Evolutionary conservation across 352 stramenopile species (phyloP).

Genomic region (Aphanomyces astaci): DNA sequence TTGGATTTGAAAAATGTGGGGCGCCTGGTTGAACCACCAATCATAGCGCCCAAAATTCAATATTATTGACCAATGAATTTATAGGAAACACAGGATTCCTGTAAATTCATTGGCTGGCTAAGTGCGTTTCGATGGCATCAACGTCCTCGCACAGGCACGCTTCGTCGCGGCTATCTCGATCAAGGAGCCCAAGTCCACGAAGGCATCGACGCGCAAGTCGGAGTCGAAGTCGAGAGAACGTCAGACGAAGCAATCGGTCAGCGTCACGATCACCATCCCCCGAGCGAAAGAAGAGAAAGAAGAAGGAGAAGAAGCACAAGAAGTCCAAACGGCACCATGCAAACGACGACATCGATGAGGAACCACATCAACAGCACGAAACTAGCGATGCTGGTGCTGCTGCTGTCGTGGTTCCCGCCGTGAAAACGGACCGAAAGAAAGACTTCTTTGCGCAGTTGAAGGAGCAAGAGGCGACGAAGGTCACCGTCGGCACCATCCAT

Average conservation of each 20-base stretch:
- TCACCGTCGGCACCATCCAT: conserved; percentile 6
- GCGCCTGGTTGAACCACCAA: background rate
- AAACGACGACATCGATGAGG: background rate
- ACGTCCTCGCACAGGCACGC: background rate
- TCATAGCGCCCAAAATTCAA: background rate
- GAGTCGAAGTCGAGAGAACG: conserved; percentile 6
- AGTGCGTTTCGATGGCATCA: background rate
- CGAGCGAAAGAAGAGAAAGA: conserved; percentile 6
- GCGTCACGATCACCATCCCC: background rate
- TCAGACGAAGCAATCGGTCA: background rate
- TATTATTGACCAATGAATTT: background rate
- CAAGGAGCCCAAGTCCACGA: background rate
- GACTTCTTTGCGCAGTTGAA: conserved; percentile 21
- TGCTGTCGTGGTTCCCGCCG: background rate
- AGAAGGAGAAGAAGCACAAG: conserved; percentile 17
- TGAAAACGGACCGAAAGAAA: background rate
- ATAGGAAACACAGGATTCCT: background rate
- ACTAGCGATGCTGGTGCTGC: background rate
- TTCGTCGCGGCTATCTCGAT: background rate
- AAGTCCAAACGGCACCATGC: background rate
- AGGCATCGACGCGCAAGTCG: background rate
- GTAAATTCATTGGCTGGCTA: background rate
- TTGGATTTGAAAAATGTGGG: background rate
- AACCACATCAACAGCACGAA: background rate
- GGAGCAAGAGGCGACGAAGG: conserved; percentile 17